phyloP scores from a whole-genome alignment of 2,329 filamentous ascomycete species.

The Cryphonectria nitschkei region DNA sequence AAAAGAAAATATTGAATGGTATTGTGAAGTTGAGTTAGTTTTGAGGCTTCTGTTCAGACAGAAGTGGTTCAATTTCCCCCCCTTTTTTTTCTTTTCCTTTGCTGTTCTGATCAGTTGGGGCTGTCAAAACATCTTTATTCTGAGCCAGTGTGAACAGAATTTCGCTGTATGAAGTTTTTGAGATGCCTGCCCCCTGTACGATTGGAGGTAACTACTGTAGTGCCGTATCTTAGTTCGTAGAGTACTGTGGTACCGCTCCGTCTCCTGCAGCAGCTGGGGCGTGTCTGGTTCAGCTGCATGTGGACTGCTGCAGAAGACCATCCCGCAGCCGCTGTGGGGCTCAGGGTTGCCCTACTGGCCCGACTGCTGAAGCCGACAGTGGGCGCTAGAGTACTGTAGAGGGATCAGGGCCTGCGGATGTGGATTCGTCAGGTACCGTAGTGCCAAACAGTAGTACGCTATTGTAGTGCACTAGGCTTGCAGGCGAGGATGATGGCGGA shows the following conservation, averaged over 20 bases:
- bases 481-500: background rate
- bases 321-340: slow-evolving; percentile 18
- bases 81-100: background rate
- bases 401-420: slow-evolving; percentile 4
- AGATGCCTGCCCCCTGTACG: slow-evolving; percentile 8
- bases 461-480: background rate
- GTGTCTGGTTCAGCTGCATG: background rate
- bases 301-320: slow-evolving; percentile 11
- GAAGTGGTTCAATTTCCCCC: background rate
- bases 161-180: background rate
- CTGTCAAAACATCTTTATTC: background rate
- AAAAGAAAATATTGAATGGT: too few relatives aligned
- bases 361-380: background rate
- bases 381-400: background rate
- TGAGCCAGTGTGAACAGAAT: background rate
- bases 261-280: background rate
- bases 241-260: background rate
- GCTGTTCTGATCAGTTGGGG: background rate
- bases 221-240: background rate
- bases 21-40: background rate
- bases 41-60: background rate
- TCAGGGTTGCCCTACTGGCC: background rate
- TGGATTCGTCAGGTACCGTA: background rate
- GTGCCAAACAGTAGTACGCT: background rate
- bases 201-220: background rate